Percentiles rank a stretch among this genome's conserved stretches.
Evolutionary conservation across 768 basidiomycete species (phyloP).

Genomic region (Dentipellis sp.): DNA sequence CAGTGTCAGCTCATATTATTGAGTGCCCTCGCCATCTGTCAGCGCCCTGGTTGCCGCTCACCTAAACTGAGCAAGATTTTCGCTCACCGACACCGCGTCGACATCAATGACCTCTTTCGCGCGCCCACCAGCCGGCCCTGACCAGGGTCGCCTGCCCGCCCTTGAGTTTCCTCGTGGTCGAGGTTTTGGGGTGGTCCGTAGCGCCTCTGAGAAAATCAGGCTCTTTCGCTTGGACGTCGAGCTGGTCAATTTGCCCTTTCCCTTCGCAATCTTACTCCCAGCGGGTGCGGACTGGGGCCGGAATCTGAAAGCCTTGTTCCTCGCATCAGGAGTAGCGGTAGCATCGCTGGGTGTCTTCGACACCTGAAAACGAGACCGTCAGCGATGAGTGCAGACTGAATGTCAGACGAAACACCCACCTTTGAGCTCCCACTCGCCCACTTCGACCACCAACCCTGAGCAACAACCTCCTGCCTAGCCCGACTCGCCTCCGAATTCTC

Average conservation of each 20-base stretch:
- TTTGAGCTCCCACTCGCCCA: constrained; percentile 30
- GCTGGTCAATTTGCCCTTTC: constrained; percentile 5
- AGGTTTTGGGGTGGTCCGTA: constrained; percentile 6
- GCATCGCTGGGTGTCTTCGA: constrained; percentile 36
- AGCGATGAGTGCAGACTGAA: constrained; percentile 1
- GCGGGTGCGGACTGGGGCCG: constrained; percentile 7
- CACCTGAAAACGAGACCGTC: constrained; percentile 2
- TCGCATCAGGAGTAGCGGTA: constrained; percentile 36
- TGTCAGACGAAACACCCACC: background rate
- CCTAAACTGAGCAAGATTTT: background rate
- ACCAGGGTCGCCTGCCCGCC: too few relatives aligned
- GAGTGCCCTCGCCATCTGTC: background rate
- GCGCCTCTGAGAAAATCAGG: constrained; percentile 14
- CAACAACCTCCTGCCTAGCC: constrained; percentile 24
- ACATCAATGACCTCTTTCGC: background rate
- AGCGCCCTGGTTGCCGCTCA: background rate
- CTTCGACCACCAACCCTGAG: constrained; percentile 41
- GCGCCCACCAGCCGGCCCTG: too few relatives aligned
- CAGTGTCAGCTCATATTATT: background rate
- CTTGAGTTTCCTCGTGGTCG: background rate
- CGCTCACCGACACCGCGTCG: background rate
- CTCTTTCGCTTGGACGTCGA: constrained; percentile 13
- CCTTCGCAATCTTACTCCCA: background rate
- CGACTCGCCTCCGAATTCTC: constrained; percentile 22
- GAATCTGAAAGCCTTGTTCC: constrained; percentile 24